A percentile compares a stretch with the other conserved stretches of the same genome.
Evolutionary conservation across 768 basidiomycete species (phyloP).

Genomic region (Russula sp.): DNA sequence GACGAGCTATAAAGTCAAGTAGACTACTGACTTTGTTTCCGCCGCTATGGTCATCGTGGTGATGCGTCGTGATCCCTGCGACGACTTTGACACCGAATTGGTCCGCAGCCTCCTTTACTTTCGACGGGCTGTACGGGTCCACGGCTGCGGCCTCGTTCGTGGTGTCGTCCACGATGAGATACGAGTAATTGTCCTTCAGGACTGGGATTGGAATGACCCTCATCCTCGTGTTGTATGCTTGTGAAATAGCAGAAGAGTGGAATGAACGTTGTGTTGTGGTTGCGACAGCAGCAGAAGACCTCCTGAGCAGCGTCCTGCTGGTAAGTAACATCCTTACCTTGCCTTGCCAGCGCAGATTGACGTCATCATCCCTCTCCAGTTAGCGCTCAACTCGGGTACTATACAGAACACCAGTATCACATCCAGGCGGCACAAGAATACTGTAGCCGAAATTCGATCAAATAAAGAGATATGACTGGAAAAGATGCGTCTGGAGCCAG

Average conservation of each 20-base stretch:
- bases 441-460: too few species aligned
- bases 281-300: neutral
- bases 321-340: neutral
- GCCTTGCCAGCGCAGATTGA: too few species aligned
- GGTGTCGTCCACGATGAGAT: conserved; percentile 69
- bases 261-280: conserved; percentile 1
- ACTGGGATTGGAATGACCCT: conserved; percentile 76
- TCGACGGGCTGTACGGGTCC: conserved; percentile 75
- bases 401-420: too few species aligned
- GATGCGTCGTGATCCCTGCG: conserved; percentile 85
- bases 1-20: too few species aligned
- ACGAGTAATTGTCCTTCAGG: conserved; percentile 81
- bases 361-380: too few species aligned
- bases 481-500: too few species aligned
- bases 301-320: neutral
- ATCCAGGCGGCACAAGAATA: too few species aligned
- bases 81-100: conserved; percentile 61
- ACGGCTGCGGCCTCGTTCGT: conserved; percentile 71
- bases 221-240: conserved; percentile 45
- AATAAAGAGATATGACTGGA: too few species aligned
- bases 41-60: conserved; percentile 86
- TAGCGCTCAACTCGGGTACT: too few species aligned
- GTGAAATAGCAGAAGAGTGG: conserved; percentile 31
- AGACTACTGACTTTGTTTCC: conserved; percentile 67
- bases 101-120: conserved; percentile 61